phyloP scores from a whole-genome alignment of 345 rosid genomes.

The Eucalyptus cloeziana region DNA sequence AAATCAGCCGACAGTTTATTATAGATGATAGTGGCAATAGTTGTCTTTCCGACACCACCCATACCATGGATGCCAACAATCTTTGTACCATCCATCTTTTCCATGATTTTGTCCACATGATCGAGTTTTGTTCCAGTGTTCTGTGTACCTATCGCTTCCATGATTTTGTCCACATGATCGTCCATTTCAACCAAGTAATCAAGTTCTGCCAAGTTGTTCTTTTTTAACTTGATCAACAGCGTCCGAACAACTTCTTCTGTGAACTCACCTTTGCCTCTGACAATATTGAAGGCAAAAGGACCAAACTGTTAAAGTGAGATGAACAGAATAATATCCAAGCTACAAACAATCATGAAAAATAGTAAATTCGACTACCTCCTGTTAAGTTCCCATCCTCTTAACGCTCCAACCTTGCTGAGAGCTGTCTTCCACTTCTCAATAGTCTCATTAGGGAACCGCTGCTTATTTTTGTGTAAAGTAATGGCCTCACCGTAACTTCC shows the following conservation, averaged over 20 bases:
- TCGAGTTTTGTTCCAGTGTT: neutral
- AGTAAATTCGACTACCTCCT: neutral
- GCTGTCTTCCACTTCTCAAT: neutral
- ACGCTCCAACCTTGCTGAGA: accelerated
- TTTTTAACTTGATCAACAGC: neutral
- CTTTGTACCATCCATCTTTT: too few relatives aligned
- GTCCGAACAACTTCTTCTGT: accelerated
- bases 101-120: too few relatives aligned
- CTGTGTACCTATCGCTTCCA: accelerated
- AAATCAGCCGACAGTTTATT: too few relatives aligned
- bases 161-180: too few relatives aligned
- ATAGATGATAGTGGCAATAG: neutral
- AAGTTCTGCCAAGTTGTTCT: accelerated
- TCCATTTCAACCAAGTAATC: neutral
- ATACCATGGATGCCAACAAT: neutral
- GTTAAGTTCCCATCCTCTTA: neutral
- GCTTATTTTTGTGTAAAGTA: accelerated
- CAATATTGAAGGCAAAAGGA: accelerated
- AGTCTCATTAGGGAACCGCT: accelerated
- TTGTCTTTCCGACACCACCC: neutral
- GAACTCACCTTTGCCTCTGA: neutral
- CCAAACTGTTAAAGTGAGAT: accelerated
- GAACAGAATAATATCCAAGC: accelerated
- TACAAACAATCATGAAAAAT: accelerated
- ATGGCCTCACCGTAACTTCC: neutral